phyloP scores from a whole-genome alignment of 73 alveolate genomes.

The Symbiodinium natans region DNA sequence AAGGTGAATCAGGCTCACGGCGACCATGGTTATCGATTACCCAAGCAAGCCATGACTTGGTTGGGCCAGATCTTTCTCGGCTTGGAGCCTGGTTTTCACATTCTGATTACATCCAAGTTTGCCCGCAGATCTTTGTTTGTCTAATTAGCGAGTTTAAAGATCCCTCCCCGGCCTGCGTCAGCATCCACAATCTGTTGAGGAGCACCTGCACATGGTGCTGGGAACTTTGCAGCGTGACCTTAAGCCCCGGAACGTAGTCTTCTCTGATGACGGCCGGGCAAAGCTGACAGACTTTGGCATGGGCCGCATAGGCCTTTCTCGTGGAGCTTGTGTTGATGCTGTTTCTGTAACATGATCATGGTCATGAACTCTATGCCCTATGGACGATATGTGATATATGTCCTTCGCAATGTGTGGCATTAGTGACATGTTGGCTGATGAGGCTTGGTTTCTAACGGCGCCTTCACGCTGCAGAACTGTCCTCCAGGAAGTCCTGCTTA shows the following conservation, averaged over 20 bases:
- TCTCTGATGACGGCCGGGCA: conserved; percentile 57
- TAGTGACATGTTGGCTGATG: neutral
- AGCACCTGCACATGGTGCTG: conserved; percentile 82
- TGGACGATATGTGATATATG: too few relatives aligned
- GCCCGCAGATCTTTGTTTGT: neutral
- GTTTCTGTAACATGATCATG: too few relatives aligned
- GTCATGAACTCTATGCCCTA: too few relatives aligned
- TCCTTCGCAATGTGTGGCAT: too few relatives aligned
- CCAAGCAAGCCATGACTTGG: conserved; percentile 64
- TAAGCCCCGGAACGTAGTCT: conserved; percentile 82
- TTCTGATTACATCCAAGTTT: neutral
- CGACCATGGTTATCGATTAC: conserved; percentile 26
- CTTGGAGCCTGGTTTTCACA: neutral
- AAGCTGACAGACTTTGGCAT: conserved; percentile 89
- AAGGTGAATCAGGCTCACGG: conserved; percentile 68
- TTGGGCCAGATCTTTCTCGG: conserved; percentile 83
- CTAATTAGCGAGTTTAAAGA: too few relatives aligned
- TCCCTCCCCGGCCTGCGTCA: too few relatives aligned
- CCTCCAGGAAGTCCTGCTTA: conserved; percentile 89
- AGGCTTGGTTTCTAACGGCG: conserved; percentile 63
- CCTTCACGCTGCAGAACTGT: conserved; percentile 89
- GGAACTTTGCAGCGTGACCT: conserved; percentile 75
- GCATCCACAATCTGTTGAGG: neutral
- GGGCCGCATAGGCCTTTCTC: conserved; percentile 62
- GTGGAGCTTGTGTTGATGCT: neutral